Base-by-base conservation (phyloP, 2,329 filamentous ascomycete genomes). In the Aspergillus sp. region DNA sequence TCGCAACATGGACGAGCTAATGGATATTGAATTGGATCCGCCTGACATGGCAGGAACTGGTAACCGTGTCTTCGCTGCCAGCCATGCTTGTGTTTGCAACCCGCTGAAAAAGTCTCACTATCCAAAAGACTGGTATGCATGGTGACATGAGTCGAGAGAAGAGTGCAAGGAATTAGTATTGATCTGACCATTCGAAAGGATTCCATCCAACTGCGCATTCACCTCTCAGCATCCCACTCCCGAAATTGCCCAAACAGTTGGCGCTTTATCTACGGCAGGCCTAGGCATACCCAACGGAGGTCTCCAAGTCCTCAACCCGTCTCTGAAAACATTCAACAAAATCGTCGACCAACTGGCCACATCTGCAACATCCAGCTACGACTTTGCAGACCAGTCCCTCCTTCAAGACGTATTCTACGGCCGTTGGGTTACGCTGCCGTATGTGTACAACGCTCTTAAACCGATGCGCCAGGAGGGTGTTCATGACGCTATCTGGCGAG, bases 1-100 rank as follows among this genome's bases (percentile, higher is more conserved):
- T 52, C 76, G 76, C 57, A 94, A 94, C 67, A 95, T 95, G 87
- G 90, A 95, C 64, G 89, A 94, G 70, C 72, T 95, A 53, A 94
- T 95, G 88, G 81, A 88, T n/a, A 56, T 95, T 39, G 71, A 79
- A 48, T 78, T 94, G 37, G 87, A 91, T 65, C 60, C 70, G 13
- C 71, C 78, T 0, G 70, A 68, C 34, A 46, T 73, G 46, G 70
- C 56, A 2, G 81, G 56, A 8, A 70, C 69, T 12, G 81, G 85
- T 19, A 62, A 75, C 36, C 75, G 78, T 36, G 86, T 95, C 30
- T 91, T 95, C 66, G 89, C 88, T 1, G 88, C 88, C 5, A 82
- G 82, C 50, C 88, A 91, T 67, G 89, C 89, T 5, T 94, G 89
- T 67, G 82, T 89, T 12, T 94, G 89, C 71, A 94, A 94, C 68